Base-by-base conservation (phyloP, 1,139 yeast genomes). In the Yamadazyma atlantica region DNA sequence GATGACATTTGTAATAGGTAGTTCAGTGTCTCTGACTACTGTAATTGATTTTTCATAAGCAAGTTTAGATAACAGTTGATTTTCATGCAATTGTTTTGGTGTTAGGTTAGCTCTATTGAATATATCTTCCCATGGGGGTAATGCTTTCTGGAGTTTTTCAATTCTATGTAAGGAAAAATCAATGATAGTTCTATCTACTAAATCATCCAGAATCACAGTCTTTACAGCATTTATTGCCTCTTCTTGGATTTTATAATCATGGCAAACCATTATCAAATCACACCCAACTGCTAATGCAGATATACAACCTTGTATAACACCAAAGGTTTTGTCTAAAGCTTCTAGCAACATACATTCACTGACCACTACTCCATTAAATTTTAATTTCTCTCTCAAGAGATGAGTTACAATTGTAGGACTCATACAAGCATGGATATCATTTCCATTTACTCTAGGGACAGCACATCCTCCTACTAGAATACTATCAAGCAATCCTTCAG, bases 381-480 rank as follows among this genome's bases (percentile, higher is more conserved):
- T 31, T 28, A 31, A 31, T 21, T 31, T 11, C 21, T 31, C 26
- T 13, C 34, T 19, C 5, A 31, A 18, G 12, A 31, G 6, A 22
- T 31, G n/a, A 6, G 34, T 31, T 11, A 31, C 34, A 5, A 31
- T 31, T 12, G 34, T 21, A 22, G 34, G 34, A 13, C 34, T 31
- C 24, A 31, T 17, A 31, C 34, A 31, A 19, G 34, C 34, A 13
- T 31, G 34, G 18, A 31, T 23, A 31, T 31, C 34, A 31, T 31
- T 31, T 9, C 34, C 34, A 21, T 31, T 31, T 5, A 31, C 18
- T 19, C 25, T 19, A 12, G 34, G 34, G 9, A 31, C 34, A 10
- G 34, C 34, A 23, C 34, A 31, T 4, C 34, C 34, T 21, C 34
- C 34, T 9, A 31, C 34, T 10, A 31, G 14, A 6, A 31, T 21